These are phyloP conservation scores for Penicillium sclerotiorum DNA, from an alignment of 2,329 filamentous ascomycete species.

Conservation along the genomic window DNA sequence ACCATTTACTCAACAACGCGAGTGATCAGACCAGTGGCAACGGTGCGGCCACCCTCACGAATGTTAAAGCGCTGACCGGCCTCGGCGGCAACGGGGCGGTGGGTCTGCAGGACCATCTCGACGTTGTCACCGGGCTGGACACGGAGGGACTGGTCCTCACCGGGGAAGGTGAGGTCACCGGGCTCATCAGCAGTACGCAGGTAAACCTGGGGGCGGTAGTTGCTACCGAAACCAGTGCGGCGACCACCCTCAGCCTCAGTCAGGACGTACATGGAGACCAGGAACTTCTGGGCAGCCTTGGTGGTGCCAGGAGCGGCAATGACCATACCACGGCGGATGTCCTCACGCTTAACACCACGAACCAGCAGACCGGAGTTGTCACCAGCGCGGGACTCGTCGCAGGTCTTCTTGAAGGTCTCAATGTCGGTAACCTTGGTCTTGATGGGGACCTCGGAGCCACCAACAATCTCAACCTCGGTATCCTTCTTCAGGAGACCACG, in stretches of 20 bases:
- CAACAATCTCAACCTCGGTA: slow-evolving; percentile 89
- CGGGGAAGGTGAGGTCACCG: slow-evolving; percentile 81
- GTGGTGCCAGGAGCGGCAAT: slow-evolving; percentile 78
- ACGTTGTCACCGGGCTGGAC: slow-evolving; percentile 99
- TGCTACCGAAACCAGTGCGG: slow-evolving; percentile 91
- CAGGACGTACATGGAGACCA: slow-evolving; percentile 94
- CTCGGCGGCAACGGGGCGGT: slow-evolving; percentile 85
- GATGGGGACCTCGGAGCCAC: slow-evolving; percentile 77
- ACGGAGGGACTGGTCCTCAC: slow-evolving; percentile 76
- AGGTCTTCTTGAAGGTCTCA: slow-evolving; percentile 99
- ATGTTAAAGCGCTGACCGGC: slow-evolving; percentile 96
- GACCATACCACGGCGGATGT: slow-evolving; percentile 93
- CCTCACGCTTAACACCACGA: slow-evolving; percentile 94
- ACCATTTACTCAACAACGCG: slow-evolving; percentile 59
- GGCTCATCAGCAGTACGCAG: slow-evolving; percentile 83
- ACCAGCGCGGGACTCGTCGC: slow-evolving; percentile 91
- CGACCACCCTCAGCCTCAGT: slow-evolving; percentile 98
- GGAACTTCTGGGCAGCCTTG: slow-evolving; percentile 88
- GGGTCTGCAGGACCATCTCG: slow-evolving; percentile 89
- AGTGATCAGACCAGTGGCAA: slow-evolving; percentile 81
- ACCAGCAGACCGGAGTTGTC: slow-evolving; percentile 98
- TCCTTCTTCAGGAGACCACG: slow-evolving; percentile 93
- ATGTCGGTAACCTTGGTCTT: slow-evolving; percentile 99
- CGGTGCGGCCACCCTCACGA: slow-evolving; percentile 90
- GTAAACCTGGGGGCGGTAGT: slow-evolving; percentile 97